Evolutionary conservation across 2,329 filamentous ascomycete genomes (phyloP).

Genomic region (Pseudocercospora crystallina): DNA sequence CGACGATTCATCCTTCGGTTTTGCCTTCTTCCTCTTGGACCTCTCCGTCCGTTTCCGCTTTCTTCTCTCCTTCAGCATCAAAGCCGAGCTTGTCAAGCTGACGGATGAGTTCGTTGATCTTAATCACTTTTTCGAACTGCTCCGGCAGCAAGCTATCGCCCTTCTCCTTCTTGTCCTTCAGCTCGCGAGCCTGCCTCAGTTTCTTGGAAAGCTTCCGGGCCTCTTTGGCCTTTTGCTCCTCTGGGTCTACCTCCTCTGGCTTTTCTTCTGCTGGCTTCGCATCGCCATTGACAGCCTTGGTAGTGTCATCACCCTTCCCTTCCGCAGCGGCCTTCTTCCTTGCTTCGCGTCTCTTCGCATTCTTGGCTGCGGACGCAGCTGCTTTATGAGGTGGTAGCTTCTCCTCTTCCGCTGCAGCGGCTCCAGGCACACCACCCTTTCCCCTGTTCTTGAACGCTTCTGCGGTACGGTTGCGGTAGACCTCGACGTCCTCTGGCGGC

Average conservation of each 20-base stretch:
- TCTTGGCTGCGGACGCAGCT: slow-evolving; percentile 64
- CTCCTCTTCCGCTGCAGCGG: slow-evolving; percentile 53
- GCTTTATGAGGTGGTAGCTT: slow-evolving; percentile 41
- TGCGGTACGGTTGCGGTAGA: slow-evolving; percentile 91
- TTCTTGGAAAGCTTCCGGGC: slow-evolving; percentile 91
- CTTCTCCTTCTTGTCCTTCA: slow-evolving; percentile 86
- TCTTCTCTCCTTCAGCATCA: slow-evolving; percentile 70
- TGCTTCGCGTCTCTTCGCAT: slow-evolving; percentile 74
- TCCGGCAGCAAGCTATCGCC: slow-evolving; percentile 83
- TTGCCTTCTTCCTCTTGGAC: neutral
- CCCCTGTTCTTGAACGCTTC: slow-evolving; percentile 78
- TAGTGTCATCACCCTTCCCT: slow-evolving; percentile 42
- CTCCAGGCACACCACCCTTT: slow-evolving; percentile 71
- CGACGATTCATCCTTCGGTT: neutral
- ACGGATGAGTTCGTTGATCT: slow-evolving; percentile 88
- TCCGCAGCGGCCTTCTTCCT: slow-evolving; percentile 66
- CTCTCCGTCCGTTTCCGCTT: slow-evolving; percentile 1
- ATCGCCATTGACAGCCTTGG: slow-evolving; percentile 43
- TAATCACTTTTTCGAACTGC: slow-evolving; percentile 96
- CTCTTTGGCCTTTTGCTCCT: slow-evolving; percentile 86
- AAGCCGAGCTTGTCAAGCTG: slow-evolving; percentile 85
- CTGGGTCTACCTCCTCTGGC: slow-evolving; percentile 59
- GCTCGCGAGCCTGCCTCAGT: slow-evolving; percentile 84
- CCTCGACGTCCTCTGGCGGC: slow-evolving; percentile 90
- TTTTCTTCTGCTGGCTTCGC: slow-evolving; percentile 28